Evolutionary conservation across 352 stramenopile genomes (phyloP).

Genomic region (Phytopythium boreale): DNA sequence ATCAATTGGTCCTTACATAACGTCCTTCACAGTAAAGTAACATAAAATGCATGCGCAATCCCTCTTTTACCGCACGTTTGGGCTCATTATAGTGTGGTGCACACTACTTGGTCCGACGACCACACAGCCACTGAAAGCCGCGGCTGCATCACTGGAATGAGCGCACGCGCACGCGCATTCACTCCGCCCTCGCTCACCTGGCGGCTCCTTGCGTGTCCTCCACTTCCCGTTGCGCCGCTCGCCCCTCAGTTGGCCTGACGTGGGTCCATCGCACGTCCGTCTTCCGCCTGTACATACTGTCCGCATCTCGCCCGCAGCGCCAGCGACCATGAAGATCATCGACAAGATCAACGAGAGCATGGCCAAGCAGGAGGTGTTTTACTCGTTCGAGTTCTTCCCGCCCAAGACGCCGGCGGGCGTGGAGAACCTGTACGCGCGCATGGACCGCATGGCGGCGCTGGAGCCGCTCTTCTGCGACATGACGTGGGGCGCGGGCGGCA

Average conservation of each 20-base stretch:
- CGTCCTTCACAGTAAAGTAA: neutral
- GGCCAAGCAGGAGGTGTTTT: conserved; percentile 85
- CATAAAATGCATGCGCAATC: no score
- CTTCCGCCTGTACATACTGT: no score
- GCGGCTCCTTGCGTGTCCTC: neutral
- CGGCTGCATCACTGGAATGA: conserved; percentile 3
- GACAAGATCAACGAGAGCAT: conserved; percentile 87
- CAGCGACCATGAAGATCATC: conserved; percentile 72
- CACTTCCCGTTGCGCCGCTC: neutral
- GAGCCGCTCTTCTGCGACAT: conserved; percentile 98
- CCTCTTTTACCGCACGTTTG: no score
- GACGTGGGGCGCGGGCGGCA: conserved; percentile 98
- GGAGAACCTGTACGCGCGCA: conserved; percentile 96
- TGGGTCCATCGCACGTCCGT: neutral
- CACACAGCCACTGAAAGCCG: conserved; percentile 2
- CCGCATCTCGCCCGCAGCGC: neutral
- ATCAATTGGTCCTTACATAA: neutral
- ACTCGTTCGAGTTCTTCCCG: conserved; percentile 99
- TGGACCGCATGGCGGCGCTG: conserved; percentile 94
- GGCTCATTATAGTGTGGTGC: no score
- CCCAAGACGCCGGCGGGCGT: conserved; percentile 95
- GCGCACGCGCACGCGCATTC: neutral
- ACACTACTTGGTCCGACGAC: neutral
- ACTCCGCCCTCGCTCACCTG: neutral
- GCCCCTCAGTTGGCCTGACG: no score